Base-by-base conservation (phyloP, 2,329 filamentous ascomycete species). In the Reticulascus tulasneorum region DNA sequence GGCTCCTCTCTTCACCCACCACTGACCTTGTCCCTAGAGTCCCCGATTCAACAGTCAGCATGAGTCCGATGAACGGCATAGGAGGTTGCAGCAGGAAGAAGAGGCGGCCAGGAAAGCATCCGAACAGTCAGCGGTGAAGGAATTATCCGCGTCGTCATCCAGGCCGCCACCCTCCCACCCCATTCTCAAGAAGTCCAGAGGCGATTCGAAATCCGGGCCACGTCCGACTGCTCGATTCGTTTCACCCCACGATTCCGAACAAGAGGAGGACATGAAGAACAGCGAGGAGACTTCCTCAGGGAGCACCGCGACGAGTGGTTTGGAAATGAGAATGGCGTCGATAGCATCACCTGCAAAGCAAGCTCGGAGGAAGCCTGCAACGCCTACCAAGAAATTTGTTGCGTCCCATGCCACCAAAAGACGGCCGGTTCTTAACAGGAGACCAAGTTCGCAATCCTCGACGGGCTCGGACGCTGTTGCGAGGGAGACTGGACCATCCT, bases 181-280 rank as follows among this genome's bases (percentile, higher is more conserved):
- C 1, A 82, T 81, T 35, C 51, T 81, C 40, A 80, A 79, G 52
- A 81, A 80, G 54, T 59, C 67, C 28, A 66, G 73, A 47, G 70
- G 69, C 11, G 72, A 73, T 38, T 75, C 74, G 20, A 57, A 62
- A 15, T 68, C 66, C 12, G 73, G 73, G 6, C 69, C 73, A 10
- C 66, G 72, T 15, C 75, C 74, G n/a, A 79, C 75, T 8, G 75
- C 77, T 35, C 71, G 75, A n/a, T 80, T 81, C 47, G 67, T 71
- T 7, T 74, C 73, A 12, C 75, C 76, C 3, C 67, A 67, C 21
- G 65, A 63, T 20, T 72, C 71, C 21, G 65, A 64, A n/a, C n/a
- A n/a, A 32, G 64, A 66, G 31, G 66, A 69, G 40, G 58, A 59
- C 19, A 55, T 50, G 23, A 48, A 55, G 23, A 47, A 50, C 8